Evolutionary conservation across 495 filamentous ascomycete genomes (phyloP).

Genomic region (Trichocladium uniseriatum): DNA sequence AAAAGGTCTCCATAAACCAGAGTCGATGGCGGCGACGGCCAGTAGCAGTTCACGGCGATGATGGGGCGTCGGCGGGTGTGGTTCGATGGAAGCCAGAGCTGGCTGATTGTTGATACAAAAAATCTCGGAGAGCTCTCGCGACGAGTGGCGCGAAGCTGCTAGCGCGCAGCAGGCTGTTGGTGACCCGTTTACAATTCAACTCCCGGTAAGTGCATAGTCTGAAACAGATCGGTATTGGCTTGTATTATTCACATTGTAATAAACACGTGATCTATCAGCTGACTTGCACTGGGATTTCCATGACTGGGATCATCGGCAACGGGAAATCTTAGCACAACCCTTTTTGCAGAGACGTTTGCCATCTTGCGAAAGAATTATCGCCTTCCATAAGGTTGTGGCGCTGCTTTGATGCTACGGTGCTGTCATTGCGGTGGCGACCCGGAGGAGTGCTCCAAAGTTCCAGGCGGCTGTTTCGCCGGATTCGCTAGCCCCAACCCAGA

Average conservation of each 20-base stretch:
- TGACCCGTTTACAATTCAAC: not conserved
- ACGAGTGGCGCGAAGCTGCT: conserved; percentile 18
- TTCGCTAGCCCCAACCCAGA: conserved; percentile 29
- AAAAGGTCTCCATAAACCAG: conserved; percentile 6
- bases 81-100: conserved; percentile 20
- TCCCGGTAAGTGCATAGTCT: conserved; percentile 5
- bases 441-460: not conserved
- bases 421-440: not conserved
- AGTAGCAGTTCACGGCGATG: conserved; percentile 14
- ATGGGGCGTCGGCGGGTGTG: conserved; percentile 6
- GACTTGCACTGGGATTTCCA: not conserved
- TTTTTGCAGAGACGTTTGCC: not conserved
- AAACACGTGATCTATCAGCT: not conserved
- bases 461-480: not conserved
- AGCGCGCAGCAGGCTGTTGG: conserved; percentile 10
- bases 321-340: too few species aligned
- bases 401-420: not conserved
- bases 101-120: conserved; percentile 20
- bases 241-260: not conserved
- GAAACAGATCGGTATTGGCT: too few species aligned
- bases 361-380: too few species aligned
- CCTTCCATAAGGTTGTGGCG: not conserved
- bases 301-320: too few species aligned
- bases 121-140: conserved; percentile 20
- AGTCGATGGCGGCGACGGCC: not conserved